phyloP scores from a whole-genome alignment of 2,329 filamentous ascomycete genomes.

The Stachybotrys elegans region DNA sequence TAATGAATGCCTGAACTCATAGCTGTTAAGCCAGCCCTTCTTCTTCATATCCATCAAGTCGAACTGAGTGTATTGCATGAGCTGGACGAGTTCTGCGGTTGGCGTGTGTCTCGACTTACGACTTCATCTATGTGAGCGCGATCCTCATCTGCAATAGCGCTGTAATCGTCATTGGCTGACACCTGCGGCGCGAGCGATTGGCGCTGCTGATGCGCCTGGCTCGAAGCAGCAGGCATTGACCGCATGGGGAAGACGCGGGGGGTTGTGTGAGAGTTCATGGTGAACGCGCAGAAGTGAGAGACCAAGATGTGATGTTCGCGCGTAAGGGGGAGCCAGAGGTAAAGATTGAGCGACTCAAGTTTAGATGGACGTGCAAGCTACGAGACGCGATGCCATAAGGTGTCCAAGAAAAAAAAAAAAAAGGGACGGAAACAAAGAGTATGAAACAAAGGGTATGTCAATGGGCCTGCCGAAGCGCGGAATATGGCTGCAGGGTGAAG shows the following conservation, averaged over 20 bases:
- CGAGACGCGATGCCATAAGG: too few species aligned
- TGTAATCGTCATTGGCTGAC: constrained; percentile 32
- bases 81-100: background rate
- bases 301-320: too few species aligned
- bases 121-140: constrained; percentile 91
- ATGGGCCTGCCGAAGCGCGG: too few species aligned
- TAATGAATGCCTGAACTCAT: constrained; percentile 94
- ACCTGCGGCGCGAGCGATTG: constrained; percentile 28
- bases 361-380: too few species aligned
- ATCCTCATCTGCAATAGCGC: constrained; percentile 73
- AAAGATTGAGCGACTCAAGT: too few species aligned
- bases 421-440: background rate
- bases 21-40: constrained; percentile 90
- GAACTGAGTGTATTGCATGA: constrained; percentile 52
- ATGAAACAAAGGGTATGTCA: too few species aligned
- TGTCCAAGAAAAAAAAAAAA: too few species aligned
- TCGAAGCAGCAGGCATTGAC: constrained; percentile 24
- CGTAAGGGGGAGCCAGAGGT: too few species aligned
- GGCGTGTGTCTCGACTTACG: constrained; percentile 45
- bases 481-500: too few species aligned
- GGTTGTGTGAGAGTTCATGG: constrained; percentile 33
- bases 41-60: constrained; percentile 95
- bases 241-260: constrained; percentile 30
- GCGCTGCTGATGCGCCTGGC: constrained; percentile 24
- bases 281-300: constrained; percentile 1